A percentile compares a stretch with the other conserved stretches of the same genome.
Evolutionary conservation across 805 yeast species (phyloP).

Genomic region (Schizosaccharomyces pombe): DNA sequence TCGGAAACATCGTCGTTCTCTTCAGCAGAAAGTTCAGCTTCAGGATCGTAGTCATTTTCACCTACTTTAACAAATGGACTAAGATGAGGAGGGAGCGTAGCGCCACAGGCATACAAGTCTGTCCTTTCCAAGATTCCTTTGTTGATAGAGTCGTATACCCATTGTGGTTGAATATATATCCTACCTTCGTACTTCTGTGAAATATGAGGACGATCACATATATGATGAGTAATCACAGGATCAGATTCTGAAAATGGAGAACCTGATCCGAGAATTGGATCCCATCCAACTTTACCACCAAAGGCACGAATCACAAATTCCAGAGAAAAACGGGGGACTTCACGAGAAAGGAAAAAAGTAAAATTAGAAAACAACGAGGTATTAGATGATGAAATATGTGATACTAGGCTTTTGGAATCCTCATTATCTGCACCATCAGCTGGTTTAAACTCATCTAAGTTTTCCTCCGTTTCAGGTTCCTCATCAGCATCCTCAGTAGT

Average conservation of each 20-base stretch:
- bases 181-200: conserved; percentile 63
- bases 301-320: conserved; percentile 69
- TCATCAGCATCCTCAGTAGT: conserved; percentile 13
- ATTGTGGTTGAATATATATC: conserved; percentile 90
- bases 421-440: conserved; percentile 17
- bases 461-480: conserved; percentile 21
- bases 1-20: conserved; percentile 28
- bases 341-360: conserved; percentile 76
- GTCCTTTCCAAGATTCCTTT: conserved; percentile 53
- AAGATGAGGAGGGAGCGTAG: conserved; percentile 81
- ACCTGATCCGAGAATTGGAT: conserved; percentile 59
- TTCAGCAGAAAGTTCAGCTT: conserved; percentile 19
- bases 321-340: conserved; percentile 74
- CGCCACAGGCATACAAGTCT: conserved; percentile 76
- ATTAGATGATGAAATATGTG: conserved; percentile 18
- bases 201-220: conserved; percentile 75
- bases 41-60: conserved; percentile 72
- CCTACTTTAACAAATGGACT: conserved; percentile 87
- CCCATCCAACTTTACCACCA: conserved; percentile 72
- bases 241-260: conserved; percentile 20
- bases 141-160: conserved; percentile 85
- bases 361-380: conserved; percentile 48
- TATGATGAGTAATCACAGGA: conserved; percentile 59
- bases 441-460: conserved; percentile 43
- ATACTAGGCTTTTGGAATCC: background rate